A percentile compares a stretch with the other conserved stretches of the same genome.
Conservation (phyloP, 768 basidiomycete species). For the Grammothele lineata region DNA sequence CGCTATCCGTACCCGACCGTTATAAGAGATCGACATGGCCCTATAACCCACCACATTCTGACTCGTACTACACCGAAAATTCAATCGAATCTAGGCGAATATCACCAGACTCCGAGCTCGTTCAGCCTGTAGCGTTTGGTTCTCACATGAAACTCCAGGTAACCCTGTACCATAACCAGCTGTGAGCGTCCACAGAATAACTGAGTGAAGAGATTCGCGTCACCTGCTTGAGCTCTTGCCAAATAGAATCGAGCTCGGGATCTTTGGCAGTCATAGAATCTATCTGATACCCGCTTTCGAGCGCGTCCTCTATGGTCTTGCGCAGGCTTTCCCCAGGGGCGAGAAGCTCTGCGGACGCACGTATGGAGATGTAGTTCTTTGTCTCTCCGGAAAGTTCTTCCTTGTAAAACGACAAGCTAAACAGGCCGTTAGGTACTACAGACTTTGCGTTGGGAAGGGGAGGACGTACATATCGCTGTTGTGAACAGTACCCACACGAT, state of each 20-base stretch:
- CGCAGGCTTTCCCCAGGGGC: background rate
- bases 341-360: conserved; percentile 6
- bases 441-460: background rate
- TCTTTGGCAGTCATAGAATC: background rate
- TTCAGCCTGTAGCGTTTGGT: conserved; percentile 1
- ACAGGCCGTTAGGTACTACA: too few relatives aligned
- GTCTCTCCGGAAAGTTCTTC: conserved; percentile 17
- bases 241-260: background rate
- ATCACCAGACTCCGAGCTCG: background rate
- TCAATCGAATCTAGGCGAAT: too few relatives aligned
- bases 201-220: background rate
- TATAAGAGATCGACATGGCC: too few relatives aligned
- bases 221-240: background rate
- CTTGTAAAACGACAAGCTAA: conserved; percentile 19
- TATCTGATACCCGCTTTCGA: background rate
- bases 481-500: background rate
- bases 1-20: too few relatives aligned
- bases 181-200: background rate
- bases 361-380: conserved; percentile 17
- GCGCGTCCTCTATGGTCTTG: conserved; percentile 6
- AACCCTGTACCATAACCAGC: background rate
- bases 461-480: conserved; percentile 7
- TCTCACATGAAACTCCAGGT: conserved; percentile 5
- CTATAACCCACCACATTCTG: too few relatives aligned
- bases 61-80: too few relatives aligned